Percentiles rank a stretch among this genome's conserved stretches.
Evolutionary conservation across 306 rosid genomes (phyloP).

Genomic region (Leucaena leucocephala): DNA sequence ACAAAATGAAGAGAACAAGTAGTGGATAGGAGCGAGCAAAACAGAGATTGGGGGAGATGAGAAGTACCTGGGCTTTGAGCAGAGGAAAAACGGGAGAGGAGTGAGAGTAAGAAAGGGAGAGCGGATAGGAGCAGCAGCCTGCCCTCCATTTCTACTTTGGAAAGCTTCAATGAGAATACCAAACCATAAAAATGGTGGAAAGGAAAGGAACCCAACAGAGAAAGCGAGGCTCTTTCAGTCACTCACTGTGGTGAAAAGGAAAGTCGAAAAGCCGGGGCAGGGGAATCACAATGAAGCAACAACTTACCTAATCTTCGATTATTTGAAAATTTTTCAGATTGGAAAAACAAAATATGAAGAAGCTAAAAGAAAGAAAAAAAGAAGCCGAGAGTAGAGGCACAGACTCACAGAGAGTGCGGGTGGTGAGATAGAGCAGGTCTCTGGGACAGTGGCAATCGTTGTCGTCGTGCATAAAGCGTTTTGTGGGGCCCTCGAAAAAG

Average conservation of each 20-base stretch:
- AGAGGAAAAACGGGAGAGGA: conserved; percentile 48
- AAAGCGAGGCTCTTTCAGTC: conserved; percentile 22
- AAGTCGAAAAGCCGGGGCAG: neutral
- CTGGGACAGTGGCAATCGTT: neutral
- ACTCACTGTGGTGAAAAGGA: neutral
- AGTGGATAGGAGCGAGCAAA: neutral
- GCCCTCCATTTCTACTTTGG: conserved; percentile 53
- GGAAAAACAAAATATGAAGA: neutral
- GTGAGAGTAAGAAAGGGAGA: conserved; percentile 39
- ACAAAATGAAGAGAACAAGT: neutral
- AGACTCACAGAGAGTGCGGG: neutral
- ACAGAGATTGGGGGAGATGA: conserved; percentile 12
- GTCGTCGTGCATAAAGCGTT: neutral
- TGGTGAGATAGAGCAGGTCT: neutral
- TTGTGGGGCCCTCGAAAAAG: conserved; percentile 6
- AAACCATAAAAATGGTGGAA: conserved; percentile 45
- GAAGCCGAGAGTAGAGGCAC: neutral
- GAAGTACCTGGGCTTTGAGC: conserved; percentile 82
- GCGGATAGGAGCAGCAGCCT: conserved; percentile 41
- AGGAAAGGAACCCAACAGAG: conserved; percentile 3
- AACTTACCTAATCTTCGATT: neutral
- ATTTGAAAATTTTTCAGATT: neutral
- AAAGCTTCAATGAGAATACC: conserved; percentile 26
- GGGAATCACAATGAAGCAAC: neutral
- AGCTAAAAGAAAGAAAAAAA: neutral